A percentile compares a stretch with the other conserved stretches of the same genome.
phyloP scores from a whole-genome alignment of 1,284 basidiomycete species.

The Moniliophthora roreri region DNA sequence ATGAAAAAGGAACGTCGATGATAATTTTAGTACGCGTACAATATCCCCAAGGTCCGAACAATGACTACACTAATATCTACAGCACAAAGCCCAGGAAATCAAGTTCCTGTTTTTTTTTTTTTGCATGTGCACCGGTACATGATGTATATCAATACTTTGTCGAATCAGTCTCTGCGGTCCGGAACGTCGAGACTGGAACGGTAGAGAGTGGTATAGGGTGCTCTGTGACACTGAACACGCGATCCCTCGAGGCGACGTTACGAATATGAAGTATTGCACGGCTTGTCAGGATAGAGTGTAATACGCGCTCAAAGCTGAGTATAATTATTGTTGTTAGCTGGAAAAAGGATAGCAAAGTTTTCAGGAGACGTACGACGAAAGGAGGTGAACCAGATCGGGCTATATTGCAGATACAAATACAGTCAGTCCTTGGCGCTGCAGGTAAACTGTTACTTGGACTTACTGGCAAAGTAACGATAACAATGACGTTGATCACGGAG shows the following conservation, averaged over 20 bases:
- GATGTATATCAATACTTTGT: too few species aligned
- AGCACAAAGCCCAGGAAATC: too few species aligned
- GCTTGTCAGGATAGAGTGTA: not conserved
- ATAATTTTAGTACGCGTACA: too few species aligned
- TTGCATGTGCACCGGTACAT: too few species aligned
- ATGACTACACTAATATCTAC: too few species aligned
- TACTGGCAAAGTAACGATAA: not conserved
- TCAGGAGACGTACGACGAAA: not conserved
- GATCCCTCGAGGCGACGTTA: not conserved
- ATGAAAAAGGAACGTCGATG: too few species aligned
- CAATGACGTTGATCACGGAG: not conserved
- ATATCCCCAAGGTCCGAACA: too few species aligned
- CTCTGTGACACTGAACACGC: not conserved
- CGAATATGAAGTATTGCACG: not conserved
- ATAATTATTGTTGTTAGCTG: not conserved
- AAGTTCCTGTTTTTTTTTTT: too few species aligned
- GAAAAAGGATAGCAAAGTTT: not conserved
- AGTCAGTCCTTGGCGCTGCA: not conserved
- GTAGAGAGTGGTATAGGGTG: not conserved
- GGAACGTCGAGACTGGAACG: not conserved
- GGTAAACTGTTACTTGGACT: not conserved
- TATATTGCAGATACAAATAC: not conserved
- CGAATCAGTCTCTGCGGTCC: too few species aligned
- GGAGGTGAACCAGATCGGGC: not conserved
- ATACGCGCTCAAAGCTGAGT: not conserved